Evolutionary conservation across 208 protist species (phyloP).

Genomic region (Histomonas meleagridis): DNA sequence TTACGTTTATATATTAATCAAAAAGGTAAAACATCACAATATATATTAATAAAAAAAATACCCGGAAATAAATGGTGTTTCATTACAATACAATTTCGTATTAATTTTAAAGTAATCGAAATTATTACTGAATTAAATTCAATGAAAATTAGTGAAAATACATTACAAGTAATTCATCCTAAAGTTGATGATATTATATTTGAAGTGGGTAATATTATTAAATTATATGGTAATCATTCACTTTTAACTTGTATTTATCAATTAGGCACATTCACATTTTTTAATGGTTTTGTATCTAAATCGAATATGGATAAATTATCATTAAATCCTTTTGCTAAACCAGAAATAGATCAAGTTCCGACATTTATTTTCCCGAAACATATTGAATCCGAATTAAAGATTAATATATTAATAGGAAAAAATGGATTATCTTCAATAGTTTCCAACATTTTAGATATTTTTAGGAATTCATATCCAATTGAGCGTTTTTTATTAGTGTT

Average conservation of each 20-base stretch:
- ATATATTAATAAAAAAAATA: not conserved
- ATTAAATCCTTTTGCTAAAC: not conserved
- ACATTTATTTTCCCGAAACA: no score
- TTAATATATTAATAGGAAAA: no score
- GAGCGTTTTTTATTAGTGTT: not conserved
- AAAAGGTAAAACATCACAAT: not conserved
- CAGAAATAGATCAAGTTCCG: no score
- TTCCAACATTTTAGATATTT: not conserved
- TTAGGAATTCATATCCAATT: not conserved
- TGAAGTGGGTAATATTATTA: not conserved
- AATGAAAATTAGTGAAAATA: not conserved
- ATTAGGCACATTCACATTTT: not conserved
- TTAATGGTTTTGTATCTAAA: not conserved
- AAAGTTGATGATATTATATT: not conserved
- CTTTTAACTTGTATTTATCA: conserved; percentile 9
- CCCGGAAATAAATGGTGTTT: not conserved
- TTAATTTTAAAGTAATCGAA: not conserved
- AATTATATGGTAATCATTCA: not conserved
- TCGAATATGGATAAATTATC: not conserved
- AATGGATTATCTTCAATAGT: no score
- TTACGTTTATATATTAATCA: not conserved
- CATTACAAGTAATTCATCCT: not conserved
- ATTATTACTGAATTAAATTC: not conserved
- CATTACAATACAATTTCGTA: not conserved
- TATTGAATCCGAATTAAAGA: no score